phyloP scores from a whole-genome alignment of 495 filamentous ascomycete species.

The Jackrogersella multiformis region DNA sequence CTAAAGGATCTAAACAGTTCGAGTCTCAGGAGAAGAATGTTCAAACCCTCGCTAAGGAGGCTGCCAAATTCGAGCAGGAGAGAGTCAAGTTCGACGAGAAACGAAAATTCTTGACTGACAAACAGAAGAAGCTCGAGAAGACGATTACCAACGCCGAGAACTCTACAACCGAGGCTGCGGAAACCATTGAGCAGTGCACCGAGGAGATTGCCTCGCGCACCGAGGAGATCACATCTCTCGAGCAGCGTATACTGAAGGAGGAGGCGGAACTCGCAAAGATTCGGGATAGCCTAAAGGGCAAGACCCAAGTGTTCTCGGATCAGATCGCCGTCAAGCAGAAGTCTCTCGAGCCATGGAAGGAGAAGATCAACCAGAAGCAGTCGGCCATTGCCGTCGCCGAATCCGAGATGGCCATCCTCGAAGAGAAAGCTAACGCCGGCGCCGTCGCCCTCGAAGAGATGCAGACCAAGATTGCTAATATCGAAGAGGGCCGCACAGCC shows the following conservation, averaged over 20 bases:
- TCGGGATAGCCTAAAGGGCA: slow-evolving; percentile 87
- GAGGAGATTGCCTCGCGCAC: slow-evolving; percentile 80
- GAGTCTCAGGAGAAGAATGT: slow-evolving; percentile 83
- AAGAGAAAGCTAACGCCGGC: slow-evolving; percentile 86
- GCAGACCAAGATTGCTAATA: slow-evolving; percentile 76
- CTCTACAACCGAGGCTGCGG: slow-evolving; percentile 76
- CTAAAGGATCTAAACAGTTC: slow-evolving; percentile 79
- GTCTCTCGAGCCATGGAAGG: slow-evolving; percentile 94
- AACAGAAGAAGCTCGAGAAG: slow-evolving; percentile 96
- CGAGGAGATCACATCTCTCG: slow-evolving; percentile 74
- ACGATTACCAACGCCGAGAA: slow-evolving; percentile 70
- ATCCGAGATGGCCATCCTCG: slow-evolving; percentile 89
- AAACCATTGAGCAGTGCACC: slow-evolving; percentile 77
- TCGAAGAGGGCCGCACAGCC: slow-evolving; percentile 71
- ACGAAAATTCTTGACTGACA: slow-evolving; percentile 86
- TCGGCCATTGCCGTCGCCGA: slow-evolving; percentile 93
- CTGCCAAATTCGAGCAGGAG: slow-evolving; percentile 93
- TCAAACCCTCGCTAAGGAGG: slow-evolving; percentile 83
- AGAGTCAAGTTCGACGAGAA: slow-evolving; percentile 97
- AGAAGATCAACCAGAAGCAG: slow-evolving; percentile 94
- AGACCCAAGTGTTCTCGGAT: slow-evolving; percentile 93
- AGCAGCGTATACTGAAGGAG: slow-evolving; percentile 76
- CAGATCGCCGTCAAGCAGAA: slow-evolving; percentile 93
- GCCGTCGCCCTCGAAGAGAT: slow-evolving; percentile 83
- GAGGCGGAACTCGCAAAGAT: slow-evolving; percentile 83